phyloP scores from a whole-genome alignment of 2,329 filamentous ascomycete genomes.

The Pseudogymnoascus sp. region DNA sequence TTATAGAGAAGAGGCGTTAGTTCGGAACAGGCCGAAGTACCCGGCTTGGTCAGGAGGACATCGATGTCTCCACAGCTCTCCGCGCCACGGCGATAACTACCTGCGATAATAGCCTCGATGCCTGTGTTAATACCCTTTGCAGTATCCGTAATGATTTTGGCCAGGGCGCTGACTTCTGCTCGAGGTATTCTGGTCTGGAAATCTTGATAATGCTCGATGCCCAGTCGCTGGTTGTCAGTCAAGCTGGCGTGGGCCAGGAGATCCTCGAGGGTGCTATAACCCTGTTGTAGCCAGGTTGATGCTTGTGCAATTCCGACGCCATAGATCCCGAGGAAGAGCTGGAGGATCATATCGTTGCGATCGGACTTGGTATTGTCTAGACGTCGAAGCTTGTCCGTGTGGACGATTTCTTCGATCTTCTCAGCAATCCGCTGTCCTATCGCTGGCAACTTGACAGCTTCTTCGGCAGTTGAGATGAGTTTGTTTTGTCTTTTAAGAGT shows the following conservation, averaged over 20 bases:
- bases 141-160: constrained; percentile 50
- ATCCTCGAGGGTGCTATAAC: constrained; percentile 67
- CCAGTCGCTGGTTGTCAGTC: constrained; percentile 61
- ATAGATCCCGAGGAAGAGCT: constrained; percentile 70
- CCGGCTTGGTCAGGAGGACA: constrained; percentile 65
- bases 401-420: constrained; percentile 85
- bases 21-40: constrained; percentile 43
- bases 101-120: constrained; percentile 67
- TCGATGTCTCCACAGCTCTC: constrained; percentile 74
- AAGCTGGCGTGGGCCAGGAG: constrained; percentile 53
- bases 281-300: constrained; percentile 66
- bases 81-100: constrained; percentile 77
- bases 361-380: constrained; percentile 64
- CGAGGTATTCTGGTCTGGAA: constrained; percentile 73
- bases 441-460: constrained; percentile 59
- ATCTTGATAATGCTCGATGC: constrained; percentile 72
- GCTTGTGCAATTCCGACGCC: constrained; percentile 66
- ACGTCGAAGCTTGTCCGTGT: constrained; percentile 60
- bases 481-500: constrained; percentile 57
- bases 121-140: constrained; percentile 51
- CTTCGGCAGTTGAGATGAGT: constrained; percentile 58
- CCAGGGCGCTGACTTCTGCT: constrained; percentile 63
- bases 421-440: constrained; percentile 66
- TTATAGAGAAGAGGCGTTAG: constrained; percentile 53
- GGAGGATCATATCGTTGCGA: constrained; percentile 54